phyloP scores from a whole-genome alignment of 257 asterid genomes.

The Nicotiana obtusifolia region DNA sequence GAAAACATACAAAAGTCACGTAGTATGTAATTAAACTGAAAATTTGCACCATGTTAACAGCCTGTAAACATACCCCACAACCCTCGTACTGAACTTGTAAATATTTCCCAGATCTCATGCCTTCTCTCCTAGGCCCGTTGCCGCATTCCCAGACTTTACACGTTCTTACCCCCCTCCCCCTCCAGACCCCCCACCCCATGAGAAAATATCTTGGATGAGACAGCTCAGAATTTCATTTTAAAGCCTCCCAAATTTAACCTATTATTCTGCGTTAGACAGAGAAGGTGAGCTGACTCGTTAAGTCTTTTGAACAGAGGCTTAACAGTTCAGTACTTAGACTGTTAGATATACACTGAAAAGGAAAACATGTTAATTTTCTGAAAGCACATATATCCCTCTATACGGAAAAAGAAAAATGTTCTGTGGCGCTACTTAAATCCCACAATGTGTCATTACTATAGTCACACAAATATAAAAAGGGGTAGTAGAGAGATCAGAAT shows the following conservation, averaged over 20 bases:
- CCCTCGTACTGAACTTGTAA: not conserved
- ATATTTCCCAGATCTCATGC: not conserved
- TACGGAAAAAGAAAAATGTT: not conserved
- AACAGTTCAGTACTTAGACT: not conserved
- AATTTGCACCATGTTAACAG: not conserved
- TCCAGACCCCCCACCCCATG: not conserved
- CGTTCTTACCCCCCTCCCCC: not conserved
- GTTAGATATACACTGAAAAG: not conserved
- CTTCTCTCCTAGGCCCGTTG: not conserved
- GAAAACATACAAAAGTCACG: not conserved
- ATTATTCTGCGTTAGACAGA: not conserved
- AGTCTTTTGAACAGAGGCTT: not conserved
- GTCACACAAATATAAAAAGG: not conserved
- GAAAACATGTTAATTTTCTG: not conserved
- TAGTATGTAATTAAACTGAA: not conserved
- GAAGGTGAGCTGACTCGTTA: not conserved
- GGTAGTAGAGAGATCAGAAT: not conserved
- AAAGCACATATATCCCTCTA: not conserved
- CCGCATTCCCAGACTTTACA: not conserved
- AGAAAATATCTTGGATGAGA: not conserved
- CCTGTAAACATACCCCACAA: not conserved
- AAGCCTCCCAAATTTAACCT: not conserved
- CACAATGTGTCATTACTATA: not conserved
- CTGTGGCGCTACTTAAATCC: slow-evolving; percentile 20
- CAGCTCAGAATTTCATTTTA: not conserved